Evolutionary conservation across 768 basidiomycete genomes (phyloP).

Genomic region (Paxillus involutus): DNA sequence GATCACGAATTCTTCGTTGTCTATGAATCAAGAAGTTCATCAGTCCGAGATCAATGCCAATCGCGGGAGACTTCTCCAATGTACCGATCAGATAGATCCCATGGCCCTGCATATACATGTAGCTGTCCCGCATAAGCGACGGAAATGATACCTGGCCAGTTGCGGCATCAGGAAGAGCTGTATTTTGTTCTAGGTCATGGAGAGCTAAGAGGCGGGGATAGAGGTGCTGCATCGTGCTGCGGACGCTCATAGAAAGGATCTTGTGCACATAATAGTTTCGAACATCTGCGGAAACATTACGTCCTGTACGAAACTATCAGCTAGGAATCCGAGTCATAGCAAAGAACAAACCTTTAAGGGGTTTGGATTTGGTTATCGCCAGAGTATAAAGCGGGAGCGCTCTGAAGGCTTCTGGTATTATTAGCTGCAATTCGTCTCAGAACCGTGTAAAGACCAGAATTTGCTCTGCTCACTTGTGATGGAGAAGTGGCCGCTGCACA

Average conservation of each 20-base stretch:
- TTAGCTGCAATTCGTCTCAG: constrained; percentile 53
- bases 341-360: constrained; percentile 74
- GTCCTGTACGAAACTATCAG: constrained; percentile 45
- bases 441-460: neutral
- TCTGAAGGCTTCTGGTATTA: constrained; percentile 92
- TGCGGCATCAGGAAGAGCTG: constrained; percentile 63
- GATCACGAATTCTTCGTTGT: constrained; percentile 85
- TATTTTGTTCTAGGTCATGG: constrained; percentile 74
- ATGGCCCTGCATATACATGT: constrained; percentile 84
- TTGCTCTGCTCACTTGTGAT: constrained; percentile 62
- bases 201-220: constrained; percentile 89
- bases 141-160: constrained; percentile 68
- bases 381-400: constrained; percentile 80
- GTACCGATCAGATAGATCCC: constrained; percentile 93
- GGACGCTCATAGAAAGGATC: constrained; percentile 68
- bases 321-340: neutral
- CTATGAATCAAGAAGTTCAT: constrained; percentile 38
- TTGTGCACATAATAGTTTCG: constrained; percentile 83
- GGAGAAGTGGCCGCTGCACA: constrained; percentile 78
- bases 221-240: constrained; percentile 70
- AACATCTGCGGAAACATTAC: constrained; percentile 90
- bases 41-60: constrained; percentile 13
- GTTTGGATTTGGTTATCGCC: constrained; percentile 83
- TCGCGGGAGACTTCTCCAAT: constrained; percentile 20
- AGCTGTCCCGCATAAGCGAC: constrained; percentile 75